A percentile compares a stretch with the other conserved stretches of the same genome.
Evolutionary conservation across 2,329 filamentous ascomycete species (phyloP).

Genomic region (Thelonectria discophora): DNA sequence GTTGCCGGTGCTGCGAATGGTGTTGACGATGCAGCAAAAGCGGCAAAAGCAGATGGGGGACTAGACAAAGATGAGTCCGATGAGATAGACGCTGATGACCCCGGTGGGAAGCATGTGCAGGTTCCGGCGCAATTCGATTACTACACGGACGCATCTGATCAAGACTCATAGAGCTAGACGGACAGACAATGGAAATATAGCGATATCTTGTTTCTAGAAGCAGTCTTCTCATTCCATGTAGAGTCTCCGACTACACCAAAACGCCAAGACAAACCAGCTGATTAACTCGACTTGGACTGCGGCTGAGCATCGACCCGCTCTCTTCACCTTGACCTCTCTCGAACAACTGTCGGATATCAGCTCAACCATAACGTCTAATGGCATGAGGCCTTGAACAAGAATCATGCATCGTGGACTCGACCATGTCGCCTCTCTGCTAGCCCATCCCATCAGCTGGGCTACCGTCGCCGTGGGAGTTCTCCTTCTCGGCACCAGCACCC

Average conservation of each 20-base stretch:
- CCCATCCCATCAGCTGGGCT: too few relatives aligned
- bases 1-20: background rate
- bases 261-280: too few relatives aligned
- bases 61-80: too few relatives aligned
- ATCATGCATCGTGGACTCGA: too few relatives aligned
- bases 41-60: slow-evolving; percentile 10
- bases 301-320: background rate
- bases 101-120: slow-evolving; percentile 39
- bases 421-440: too few relatives aligned
- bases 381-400: too few relatives aligned
- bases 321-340: background rate
- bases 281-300: background rate
- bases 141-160: slow-evolving; percentile 44
- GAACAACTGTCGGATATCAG: too few relatives aligned
- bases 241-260: too few relatives aligned
- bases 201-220: background rate
- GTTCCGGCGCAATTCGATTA: slow-evolving; percentile 48
- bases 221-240: background rate
- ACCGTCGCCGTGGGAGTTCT: too few relatives aligned
- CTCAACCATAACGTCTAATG: too few relatives aligned
- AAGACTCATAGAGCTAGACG: slow-evolving; percentile 28
- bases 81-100: slow-evolving; percentile 39
- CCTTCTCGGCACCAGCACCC: too few relatives aligned
- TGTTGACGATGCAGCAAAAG: too few relatives aligned
- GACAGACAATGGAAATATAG: background rate